phyloP scores from a whole-genome alignment of 1,284 basidiomycete genomes.

The Sporisorium iseilematis-ciliati region DNA sequence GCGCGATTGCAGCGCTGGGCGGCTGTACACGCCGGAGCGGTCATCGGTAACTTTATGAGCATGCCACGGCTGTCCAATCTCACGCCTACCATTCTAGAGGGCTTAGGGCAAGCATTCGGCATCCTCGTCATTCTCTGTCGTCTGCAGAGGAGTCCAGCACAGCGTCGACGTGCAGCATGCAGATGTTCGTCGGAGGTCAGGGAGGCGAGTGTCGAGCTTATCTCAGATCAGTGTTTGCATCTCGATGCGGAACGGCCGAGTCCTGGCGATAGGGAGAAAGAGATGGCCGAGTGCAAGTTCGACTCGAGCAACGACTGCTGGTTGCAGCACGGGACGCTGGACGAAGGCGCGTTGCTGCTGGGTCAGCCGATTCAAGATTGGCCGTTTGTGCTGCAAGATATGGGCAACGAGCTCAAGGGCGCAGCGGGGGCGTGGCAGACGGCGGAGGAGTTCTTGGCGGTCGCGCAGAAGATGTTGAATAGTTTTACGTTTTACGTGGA shows the following conservation, averaged over 20 bases:
- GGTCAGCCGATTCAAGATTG: slow-evolving; percentile 47
- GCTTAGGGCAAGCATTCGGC: slow-evolving; percentile 40
- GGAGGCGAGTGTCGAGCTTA: slow-evolving; percentile 29
- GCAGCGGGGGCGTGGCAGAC: slow-evolving; percentile 38
- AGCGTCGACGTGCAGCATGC: slow-evolving; percentile 21
- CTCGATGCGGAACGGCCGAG: slow-evolving; percentile 35
- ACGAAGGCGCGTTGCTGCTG: slow-evolving; percentile 39
- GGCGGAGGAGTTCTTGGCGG: slow-evolving; percentile 39
- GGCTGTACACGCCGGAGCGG: slow-evolving; percentile 41
- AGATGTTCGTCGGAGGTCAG: slow-evolving; percentile 24
- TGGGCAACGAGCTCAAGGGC: slow-evolving; percentile 40
- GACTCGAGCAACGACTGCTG: slow-evolving; percentile 32
- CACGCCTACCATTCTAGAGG: slow-evolving; percentile 43
- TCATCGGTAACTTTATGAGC: slow-evolving; percentile 45
- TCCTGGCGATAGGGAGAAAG: not conserved
- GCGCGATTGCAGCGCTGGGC: slow-evolving; percentile 38
- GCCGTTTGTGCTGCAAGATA: slow-evolving; percentile 50
- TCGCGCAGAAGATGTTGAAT: slow-evolving; percentile 37
- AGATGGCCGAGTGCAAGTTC: slow-evolving; percentile 13
- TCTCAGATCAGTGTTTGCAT: slow-evolving; percentile 44
- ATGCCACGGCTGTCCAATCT: slow-evolving; percentile 46
- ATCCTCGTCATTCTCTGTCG: slow-evolving; percentile 45
- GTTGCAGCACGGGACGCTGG: slow-evolving; percentile 44
- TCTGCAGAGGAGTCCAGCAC: slow-evolving; percentile 8
- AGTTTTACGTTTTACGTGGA: slow-evolving; percentile 43